Evolutionary conservation across 192 early-diverging fungal genomes (phyloP).

Genomic region (Jimgerdemannia flammicorona): DNA sequence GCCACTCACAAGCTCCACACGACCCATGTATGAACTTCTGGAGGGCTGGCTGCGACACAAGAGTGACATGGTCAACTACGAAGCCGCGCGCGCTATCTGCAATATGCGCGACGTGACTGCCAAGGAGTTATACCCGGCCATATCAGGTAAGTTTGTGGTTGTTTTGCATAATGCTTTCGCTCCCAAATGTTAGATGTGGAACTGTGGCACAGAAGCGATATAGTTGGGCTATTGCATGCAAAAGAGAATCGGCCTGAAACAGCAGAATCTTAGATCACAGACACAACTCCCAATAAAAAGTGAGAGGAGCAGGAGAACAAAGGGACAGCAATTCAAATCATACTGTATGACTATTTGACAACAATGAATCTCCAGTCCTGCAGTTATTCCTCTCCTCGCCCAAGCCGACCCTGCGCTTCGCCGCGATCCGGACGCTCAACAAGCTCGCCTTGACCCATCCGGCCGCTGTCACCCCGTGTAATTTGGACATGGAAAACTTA

Average conservation of each 20-base stretch:
- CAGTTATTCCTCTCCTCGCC: slow-evolving; percentile 93
- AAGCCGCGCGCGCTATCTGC: slow-evolving; percentile 96
- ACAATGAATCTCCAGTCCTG: slow-evolving; percentile 47
- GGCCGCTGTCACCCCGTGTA: slow-evolving; percentile 88
- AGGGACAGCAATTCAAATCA: too few species aligned
- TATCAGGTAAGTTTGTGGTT: slow-evolving; percentile 56
- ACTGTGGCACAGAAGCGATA: neutral
- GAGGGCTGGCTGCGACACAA: slow-evolving; percentile 91
- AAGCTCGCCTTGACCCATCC: slow-evolving; percentile 88
- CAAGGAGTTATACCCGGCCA: slow-evolving; percentile 91
- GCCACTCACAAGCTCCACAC: slow-evolving; percentile 34
- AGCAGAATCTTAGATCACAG: too few species aligned
- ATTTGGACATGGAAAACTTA: slow-evolving; percentile 97
- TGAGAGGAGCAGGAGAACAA: too few species aligned
- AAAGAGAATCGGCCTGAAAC: too few species aligned
- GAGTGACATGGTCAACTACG: slow-evolving; percentile 97
- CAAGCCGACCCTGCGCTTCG: slow-evolving; percentile 91
- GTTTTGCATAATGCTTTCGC: neutral
- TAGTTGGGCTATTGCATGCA: too few species aligned
- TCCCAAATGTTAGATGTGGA: neutral
- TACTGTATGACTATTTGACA: too few species aligned
- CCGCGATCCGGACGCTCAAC: slow-evolving; percentile 97
- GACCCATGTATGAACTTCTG: slow-evolving; percentile 78
- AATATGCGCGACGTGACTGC: slow-evolving; percentile 76
- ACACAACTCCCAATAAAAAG: neutral